These are phyloP conservation scores for Lunularia cruciata DNA, from an alignment of 225 moss, liverwort and hornwort genomes.

Conservation along the genomic window DNA sequence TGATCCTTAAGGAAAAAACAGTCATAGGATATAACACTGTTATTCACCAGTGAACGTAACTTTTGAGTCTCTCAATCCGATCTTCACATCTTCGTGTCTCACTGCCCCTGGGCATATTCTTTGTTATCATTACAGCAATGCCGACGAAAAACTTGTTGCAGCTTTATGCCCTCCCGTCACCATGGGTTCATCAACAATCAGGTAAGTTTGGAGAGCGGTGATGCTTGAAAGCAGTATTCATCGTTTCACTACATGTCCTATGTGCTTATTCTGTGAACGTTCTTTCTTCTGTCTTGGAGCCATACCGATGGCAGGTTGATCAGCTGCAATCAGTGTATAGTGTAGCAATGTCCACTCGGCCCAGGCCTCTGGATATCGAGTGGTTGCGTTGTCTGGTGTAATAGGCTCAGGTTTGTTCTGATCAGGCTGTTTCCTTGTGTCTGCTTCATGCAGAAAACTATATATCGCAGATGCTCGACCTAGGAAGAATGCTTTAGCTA, in stretches of 20 bases:
- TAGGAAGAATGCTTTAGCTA: slow-evolving; percentile 90
- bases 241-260: not conserved
- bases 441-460: slow-evolving; percentile 57
- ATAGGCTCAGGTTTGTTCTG: not conserved
- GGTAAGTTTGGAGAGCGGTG: slow-evolving; percentile 39
- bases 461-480: slow-evolving; percentile 99
- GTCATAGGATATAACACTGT: no score
- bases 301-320: no score
- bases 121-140: slow-evolving; percentile 49
- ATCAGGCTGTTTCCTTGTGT: not conserved
- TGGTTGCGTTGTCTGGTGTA: not conserved
- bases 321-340: no score
- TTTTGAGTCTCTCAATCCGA: no score
- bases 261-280: no score
- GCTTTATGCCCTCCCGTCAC: slow-evolving; percentile 59
- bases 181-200: slow-evolving; percentile 58
- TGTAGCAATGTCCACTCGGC: not conserved
- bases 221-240: not conserved
- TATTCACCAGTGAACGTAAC: no score
- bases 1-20: no score
- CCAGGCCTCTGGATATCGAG: no score
- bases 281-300: no score
- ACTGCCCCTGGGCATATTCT: not conserved
- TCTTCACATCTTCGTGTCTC: no score
- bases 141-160: slow-evolving; percentile 95